Conservation (phyloP, 208 protist species). For the Leishmania turanica region DNA sequence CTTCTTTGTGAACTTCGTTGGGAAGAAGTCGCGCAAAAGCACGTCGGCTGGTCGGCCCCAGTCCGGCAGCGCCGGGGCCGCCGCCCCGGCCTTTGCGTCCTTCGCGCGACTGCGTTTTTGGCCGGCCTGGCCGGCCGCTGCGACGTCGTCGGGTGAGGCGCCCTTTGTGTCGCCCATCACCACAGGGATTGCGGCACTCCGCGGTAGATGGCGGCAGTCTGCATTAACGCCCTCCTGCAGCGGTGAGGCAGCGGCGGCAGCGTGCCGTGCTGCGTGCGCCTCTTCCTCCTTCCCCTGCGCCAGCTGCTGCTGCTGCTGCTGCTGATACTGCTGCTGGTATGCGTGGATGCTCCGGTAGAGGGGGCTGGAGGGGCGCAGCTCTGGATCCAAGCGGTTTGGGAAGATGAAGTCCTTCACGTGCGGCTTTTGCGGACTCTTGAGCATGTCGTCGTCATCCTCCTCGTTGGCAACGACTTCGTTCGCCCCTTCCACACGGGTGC, state of each 20-base stretch:
- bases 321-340: conserved; percentile 31
- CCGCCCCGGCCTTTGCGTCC: neutral
- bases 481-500: neutral
- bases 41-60: conserved; percentile 39
- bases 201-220: neutral
- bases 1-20: conserved; percentile 47
- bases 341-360: conserved; percentile 35
- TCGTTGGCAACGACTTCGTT: conserved; percentile 14
- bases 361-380: conserved; percentile 27
- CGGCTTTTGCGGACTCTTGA: conserved; percentile 13
- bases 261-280: neutral
- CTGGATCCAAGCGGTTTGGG: conserved; percentile 29
- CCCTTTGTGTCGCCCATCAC: neutral
- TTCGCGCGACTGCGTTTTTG: conserved; percentile 3
- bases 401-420: conserved; percentile 28
- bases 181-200: neutral
- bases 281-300: conserved; percentile 7
- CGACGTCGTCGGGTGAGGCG: neutral
- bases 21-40: conserved; percentile 54
- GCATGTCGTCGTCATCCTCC: conserved; percentile 3
- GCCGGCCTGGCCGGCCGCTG: neutral
- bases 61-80: conserved; percentile 6
- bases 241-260: neutral
- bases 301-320: conserved; percentile 16
- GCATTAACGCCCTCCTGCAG: neutral